Evolutionary conservation across 257 asterid species (phyloP).

Genomic region (Thymus mandschuricus): DNA sequence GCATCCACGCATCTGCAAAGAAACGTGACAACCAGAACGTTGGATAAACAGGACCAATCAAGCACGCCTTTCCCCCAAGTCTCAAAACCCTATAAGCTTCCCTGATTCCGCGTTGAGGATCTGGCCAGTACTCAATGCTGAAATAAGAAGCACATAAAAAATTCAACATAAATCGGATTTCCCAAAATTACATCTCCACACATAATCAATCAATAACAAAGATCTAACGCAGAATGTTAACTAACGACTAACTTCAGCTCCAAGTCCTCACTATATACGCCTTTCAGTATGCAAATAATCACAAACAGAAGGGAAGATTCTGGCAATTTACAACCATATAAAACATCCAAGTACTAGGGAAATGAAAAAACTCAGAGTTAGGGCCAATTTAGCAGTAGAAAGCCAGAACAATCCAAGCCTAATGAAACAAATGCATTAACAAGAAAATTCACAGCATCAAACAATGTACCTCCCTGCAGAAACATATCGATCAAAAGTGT

Average conservation of each 20-base stretch:
- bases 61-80: conserved; percentile 86
- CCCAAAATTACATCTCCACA: conserved; percentile 2
- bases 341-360: neutral
- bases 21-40: conserved; percentile 89
- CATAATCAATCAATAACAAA: neutral
- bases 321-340: neutral
- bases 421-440: neutral
- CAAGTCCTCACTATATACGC: neutral
- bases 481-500: conserved; percentile 74
- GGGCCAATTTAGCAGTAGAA: neutral
- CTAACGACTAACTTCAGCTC: neutral
- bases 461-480: conserved; percentile 90
- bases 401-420: neutral
- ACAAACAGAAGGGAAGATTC: neutral
- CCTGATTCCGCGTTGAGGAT: conserved; percentile 93
- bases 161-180: conserved; percentile 16
- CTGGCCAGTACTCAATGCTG: conserved; percentile 99
- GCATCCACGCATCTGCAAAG: conserved; percentile 99
- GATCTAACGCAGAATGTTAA: neutral
- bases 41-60: conserved; percentile 94
- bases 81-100: conserved; percentile 96
- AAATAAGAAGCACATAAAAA: conserved; percentile 23
- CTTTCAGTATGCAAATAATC: neutral
- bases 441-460: neutral
- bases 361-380: neutral